phyloP scores from a whole-genome alignment of 495 filamentous ascomycete species.

The Glutinoglossum americanum region DNA sequence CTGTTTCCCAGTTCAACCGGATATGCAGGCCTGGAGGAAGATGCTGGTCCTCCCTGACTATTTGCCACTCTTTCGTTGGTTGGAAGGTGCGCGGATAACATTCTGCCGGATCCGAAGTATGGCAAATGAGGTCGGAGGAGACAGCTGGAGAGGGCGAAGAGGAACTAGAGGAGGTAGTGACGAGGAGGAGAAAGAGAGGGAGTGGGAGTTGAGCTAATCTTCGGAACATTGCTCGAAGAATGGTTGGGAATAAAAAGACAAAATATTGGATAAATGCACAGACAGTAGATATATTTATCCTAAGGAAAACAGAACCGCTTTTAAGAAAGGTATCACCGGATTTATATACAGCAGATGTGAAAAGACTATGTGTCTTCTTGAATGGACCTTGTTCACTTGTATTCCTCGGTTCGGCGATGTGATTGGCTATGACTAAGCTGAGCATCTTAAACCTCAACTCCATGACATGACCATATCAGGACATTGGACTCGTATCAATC shows the following conservation, averaged over 20 bases:
- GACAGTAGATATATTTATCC: background rate
- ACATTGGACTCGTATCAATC: background rate
- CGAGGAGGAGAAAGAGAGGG: background rate
- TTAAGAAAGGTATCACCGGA: background rate
- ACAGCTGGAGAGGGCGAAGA: conserved; percentile 11
- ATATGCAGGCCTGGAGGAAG: conserved; percentile 40
- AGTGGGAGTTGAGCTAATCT: background rate
- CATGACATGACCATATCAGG: background rate
- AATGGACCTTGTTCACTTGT: background rate
- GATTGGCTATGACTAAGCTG: background rate
- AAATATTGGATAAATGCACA: background rate
- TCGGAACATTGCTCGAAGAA: background rate
- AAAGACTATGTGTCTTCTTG: background rate
- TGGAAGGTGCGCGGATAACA: conserved; percentile 44
- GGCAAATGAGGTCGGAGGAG: conserved; percentile 35
- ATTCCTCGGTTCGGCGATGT: background rate
- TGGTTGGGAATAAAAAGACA: background rate
- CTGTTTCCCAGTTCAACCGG: conserved; percentile 38
- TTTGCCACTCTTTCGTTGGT: conserved; percentile 37
- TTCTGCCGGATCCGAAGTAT: conserved; percentile 30
- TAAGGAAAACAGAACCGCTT: background rate
- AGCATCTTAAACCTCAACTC: background rate
- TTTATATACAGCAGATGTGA: background rate
- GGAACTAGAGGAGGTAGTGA: background rate
- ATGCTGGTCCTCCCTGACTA: conserved; percentile 38